Base-by-base conservation (phyloP, 176 grass and related monocot species). In the Raddia guianensis region DNA sequence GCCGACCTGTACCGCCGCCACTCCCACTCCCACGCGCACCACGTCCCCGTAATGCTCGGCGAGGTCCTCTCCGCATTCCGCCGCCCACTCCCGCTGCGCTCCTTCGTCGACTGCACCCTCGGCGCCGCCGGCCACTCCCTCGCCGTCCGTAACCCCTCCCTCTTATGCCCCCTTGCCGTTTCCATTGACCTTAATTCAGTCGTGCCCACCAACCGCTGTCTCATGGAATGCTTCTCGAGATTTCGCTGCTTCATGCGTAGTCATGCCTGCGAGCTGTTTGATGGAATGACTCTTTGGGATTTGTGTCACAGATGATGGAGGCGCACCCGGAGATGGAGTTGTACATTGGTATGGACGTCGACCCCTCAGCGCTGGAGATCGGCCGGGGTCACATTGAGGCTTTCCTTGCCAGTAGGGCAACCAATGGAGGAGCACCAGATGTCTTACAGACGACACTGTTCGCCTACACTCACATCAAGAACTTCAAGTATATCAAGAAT, bases 101-200 rank as follows among this genome's bases (percentile, higher is more conserved):
- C 96, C 75, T 95, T 95, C 86, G 90, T 98, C 61, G 90, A 98
- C 72, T 98, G 90, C 83, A 98, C 96, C 40, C 92, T 98, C 62
- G 96, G 96, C 66, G 92, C 92, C 54, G 96, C 81, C 8, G 90
- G 90, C 16, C 96, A 98, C 88, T 98, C 90, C 62, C 85, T 87
- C 32, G 90, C 88, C 69, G 90, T 98, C 21, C 70, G 85, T 75
- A 49, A 7, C n/a, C 67, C 43, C 49, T 78, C 16, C 3, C 13
- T 74, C 65, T 53, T 6, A 11, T 54, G 44, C 54, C 51, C 27
- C 14, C 6, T 35, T 35, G 2, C 21, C 51, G 1, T 11, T 75
- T 0, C 0, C 5, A 5, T 32, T 12, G 1, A 5, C 4, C n/a
- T 73, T 64, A 7, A 1, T 0, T 5, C 44, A 11, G 18, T 35